Percentiles rank a stretch among this genome's conserved stretches.
phyloP scores from a whole-genome alignment of 1,139 yeast species.

The Blastobotrys capitulatus region DNA sequence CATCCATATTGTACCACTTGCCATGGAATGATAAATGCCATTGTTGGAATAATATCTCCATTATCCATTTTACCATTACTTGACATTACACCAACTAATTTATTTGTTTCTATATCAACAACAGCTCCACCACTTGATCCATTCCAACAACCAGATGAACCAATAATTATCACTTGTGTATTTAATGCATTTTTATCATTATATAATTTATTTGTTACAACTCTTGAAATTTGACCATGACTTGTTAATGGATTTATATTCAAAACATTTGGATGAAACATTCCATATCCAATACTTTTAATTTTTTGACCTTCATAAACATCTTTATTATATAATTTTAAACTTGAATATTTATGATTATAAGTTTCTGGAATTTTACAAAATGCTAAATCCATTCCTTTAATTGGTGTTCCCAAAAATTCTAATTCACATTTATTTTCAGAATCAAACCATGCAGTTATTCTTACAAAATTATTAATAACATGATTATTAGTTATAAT shows the following conservation, averaged over 20 bases:
- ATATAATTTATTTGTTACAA: slow-evolving; percentile 22
- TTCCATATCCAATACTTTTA: slow-evolving; percentile 52
- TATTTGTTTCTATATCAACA: slow-evolving; percentile 34
- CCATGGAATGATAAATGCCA: slow-evolving; percentile 42
- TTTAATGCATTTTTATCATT: neutral
- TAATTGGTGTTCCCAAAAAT: slow-evolving; percentile 27
- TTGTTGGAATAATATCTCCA: slow-evolving; percentile 41
- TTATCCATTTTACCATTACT: slow-evolving; percentile 48
- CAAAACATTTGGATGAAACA: slow-evolving; percentile 37
- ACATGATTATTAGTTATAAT: slow-evolving; percentile 46
- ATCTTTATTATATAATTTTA: slow-evolving; percentile 11
- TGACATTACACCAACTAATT: slow-evolving; percentile 56
- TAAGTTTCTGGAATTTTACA: slow-evolving; percentile 12
- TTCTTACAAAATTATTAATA: slow-evolving; percentile 22
- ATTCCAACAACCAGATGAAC: slow-evolving; percentile 67
- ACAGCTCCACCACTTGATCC: slow-evolving; percentile 75
- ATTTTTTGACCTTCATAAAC: slow-evolving; percentile 37
- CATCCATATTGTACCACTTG: slow-evolving; percentile 27
- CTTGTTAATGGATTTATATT: slow-evolving; percentile 41
- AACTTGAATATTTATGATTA: slow-evolving; percentile 9
- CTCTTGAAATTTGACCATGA: slow-evolving; percentile 41
- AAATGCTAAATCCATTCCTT: slow-evolving; percentile 35
- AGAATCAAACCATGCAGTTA: slow-evolving; percentile 28
- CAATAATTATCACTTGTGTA: slow-evolving; percentile 40
- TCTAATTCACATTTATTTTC: slow-evolving; percentile 10